Evolutionary conservation across 2,329 filamentous ascomycete species (phyloP), one percentile per base, ranked within the genome.

Genomic region (Beauveria sp.): DNA sequence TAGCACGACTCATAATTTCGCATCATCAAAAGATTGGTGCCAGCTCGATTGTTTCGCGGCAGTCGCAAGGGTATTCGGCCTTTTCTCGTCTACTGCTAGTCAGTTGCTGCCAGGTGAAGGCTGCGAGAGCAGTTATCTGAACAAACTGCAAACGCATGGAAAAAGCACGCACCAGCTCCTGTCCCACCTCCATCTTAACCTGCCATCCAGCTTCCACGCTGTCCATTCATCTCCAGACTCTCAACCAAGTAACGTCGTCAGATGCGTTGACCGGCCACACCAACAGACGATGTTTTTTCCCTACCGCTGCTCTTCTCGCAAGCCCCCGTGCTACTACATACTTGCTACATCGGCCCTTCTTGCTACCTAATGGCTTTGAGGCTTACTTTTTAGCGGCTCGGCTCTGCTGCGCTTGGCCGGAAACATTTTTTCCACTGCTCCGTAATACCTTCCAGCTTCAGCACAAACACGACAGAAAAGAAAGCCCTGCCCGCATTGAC

Each of bases 111-210:
- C n/a, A n/a, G 34, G 40, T 4, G 28, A 30, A 43, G 14, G 18
- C 22, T 30, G 51, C 20, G 34, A 53, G 18, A 28, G 40, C 22
- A 24, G 22, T 24, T 14, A 16, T 6, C 10, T 30, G 16, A 10
- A 44, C 14, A n/a, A 12, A 28, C 3, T 43, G 52, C 37, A 44
- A 50, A 50, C 55, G 20, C 55, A 26, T 46, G 22, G n/a, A 50
- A 10, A 55, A 58, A 58, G 55, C 55, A 58, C 55, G 55, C 55
- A 58, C 55, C 46, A 58, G 44, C 44, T 16, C 20, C 7, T 30
- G 55, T 58, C 37, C 55, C 55, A 58, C 55, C 52, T 44, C 37
- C 52, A 58, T 50, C 55, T 58, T 48, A 7, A 28, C 46, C 30
- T 57, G n/a, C 22, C 44, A 57, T 26, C 30, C 30, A 47, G 44